Percentiles rank a stretch among this genome's conserved stretches.
Conservation (phyloP, 2,329 filamentous ascomycete genomes). For the Pseudocercospora macadamiae region DNA sequence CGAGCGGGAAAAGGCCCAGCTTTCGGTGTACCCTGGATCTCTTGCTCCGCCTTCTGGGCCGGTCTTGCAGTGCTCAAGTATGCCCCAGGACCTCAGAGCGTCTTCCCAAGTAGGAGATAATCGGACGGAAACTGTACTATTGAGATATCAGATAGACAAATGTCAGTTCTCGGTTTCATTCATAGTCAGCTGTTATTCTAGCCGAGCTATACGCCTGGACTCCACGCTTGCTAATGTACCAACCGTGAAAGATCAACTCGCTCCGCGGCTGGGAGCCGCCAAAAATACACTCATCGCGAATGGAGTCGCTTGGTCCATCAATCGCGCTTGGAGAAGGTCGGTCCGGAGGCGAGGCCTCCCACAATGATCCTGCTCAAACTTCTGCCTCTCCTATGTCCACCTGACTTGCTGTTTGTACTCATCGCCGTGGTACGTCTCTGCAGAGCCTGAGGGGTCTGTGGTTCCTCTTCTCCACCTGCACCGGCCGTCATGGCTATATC, state of each 20-base stretch:
- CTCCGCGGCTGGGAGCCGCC: no score
- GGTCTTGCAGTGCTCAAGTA: no score
- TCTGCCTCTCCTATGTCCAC: conserved; percentile 23
- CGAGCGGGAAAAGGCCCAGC: no score
- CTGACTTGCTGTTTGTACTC: conserved; percentile 12
- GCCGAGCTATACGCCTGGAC: not conserved
- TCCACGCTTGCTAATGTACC: not conserved
- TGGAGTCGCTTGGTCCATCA: conserved; percentile 13
- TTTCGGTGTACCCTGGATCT: no score
- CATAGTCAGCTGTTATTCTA: not conserved
- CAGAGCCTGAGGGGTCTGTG: conserved; percentile 20
- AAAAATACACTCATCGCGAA: no score
- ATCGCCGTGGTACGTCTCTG: conserved; percentile 20
- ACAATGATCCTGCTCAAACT: conserved; percentile 33
- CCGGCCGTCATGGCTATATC: conserved; percentile 24
- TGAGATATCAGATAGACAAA: not conserved
- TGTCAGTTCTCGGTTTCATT: not conserved
- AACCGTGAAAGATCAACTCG: no score
- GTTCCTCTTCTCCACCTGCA: conserved; percentile 21
- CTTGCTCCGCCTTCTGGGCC: no score
- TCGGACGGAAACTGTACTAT: no score
- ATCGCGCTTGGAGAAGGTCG: conserved; percentile 34
- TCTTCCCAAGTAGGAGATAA: no score
- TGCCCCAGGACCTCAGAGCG: no score
- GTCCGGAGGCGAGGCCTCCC: conserved; percentile 33